A percentile compares a stretch with the other conserved stretches of the same genome.
These are phyloP conservation scores for Phytophthora citricola DNA, from an alignment of 352 stramenopile genomes.

Conservation along the genomic window DNA sequence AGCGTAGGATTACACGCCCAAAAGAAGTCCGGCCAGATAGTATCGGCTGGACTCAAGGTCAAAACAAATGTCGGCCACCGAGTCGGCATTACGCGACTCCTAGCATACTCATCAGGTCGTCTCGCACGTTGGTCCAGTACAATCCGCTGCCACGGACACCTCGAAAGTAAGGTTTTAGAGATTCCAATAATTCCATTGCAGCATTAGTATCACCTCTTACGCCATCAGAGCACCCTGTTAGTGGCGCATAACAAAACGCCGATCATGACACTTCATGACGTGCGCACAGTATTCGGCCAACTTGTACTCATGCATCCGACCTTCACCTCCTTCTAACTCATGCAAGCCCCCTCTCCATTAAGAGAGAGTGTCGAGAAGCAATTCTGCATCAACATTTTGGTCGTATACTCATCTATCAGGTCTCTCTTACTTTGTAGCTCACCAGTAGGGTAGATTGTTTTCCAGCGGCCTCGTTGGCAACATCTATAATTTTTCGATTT, in stretches of 20 bases:
- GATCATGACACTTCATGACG: constrained; percentile 25
- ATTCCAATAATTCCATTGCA: constrained; percentile 3
- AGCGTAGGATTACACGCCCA: constrained; percentile 14
- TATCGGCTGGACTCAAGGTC: constrained; percentile 33
- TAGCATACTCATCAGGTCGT: constrained; percentile 29
- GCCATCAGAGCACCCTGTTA: not conserved
- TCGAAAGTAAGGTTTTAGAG: constrained; percentile 20
- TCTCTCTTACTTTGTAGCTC: not conserved
- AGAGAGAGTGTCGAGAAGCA: constrained; percentile 18
- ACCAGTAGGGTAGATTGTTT: not conserved
- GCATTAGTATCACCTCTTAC: not conserved
- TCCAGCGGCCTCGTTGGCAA: not conserved
- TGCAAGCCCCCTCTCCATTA: not conserved
- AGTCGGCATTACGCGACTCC: constrained; percentile 8
- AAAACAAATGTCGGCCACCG: constrained; percentile 27
- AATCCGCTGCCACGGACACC: constrained; percentile 12
- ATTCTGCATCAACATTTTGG: constrained; percentile 6
- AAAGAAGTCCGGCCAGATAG: constrained; percentile 34
- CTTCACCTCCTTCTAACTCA: not conserved
- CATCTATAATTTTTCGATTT: not conserved
- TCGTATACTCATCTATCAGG: constrained; percentile 18
- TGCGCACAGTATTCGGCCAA: constrained; percentile 19
- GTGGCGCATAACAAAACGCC: constrained; percentile 1
- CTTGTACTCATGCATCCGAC: not conserved
- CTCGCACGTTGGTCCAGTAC: constrained; percentile 18